phyloP scores from a whole-genome alignment of 2,329 filamentous ascomycete genomes.

The Septoria linicola region DNA sequence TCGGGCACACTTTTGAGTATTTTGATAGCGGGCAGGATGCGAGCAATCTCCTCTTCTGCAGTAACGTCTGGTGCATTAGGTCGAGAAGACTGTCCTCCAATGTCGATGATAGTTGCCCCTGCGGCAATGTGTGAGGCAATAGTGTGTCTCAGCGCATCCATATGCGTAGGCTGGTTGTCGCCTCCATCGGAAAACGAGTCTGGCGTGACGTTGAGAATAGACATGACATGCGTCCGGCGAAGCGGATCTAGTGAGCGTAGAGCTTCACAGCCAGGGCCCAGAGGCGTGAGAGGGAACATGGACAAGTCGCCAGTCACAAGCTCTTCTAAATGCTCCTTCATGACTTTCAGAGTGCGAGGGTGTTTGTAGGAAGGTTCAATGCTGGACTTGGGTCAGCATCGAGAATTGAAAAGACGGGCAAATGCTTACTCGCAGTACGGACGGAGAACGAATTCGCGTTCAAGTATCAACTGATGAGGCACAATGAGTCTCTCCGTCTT shows the following conservation, averaged over 20 bases:
- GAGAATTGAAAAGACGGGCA: not conserved
- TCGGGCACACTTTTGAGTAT: conserved; percentile 68
- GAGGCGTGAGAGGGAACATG: conserved; percentile 43
- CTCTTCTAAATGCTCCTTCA: conserved; percentile 39
- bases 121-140: conserved; percentile 62
- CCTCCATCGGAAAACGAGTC: conserved; percentile 97
- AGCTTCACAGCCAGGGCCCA: conserved; percentile 47
- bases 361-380: not conserved
- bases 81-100: conserved; percentile 90
- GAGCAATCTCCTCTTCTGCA: conserved; percentile 69
- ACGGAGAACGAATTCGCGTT: conserved; percentile 89
- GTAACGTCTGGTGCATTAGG: conserved; percentile 70
- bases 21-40: conserved; percentile 76
- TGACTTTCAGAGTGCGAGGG: conserved; percentile 30
- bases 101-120: conserved; percentile 82
- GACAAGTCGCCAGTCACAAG: conserved; percentile 35
- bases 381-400: conserved; percentile 7
- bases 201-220: conserved; percentile 89
- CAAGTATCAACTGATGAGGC: conserved; percentile 80
- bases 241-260: conserved; percentile 58
- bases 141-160: conserved; percentile 54
- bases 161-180: conserved; percentile 52
- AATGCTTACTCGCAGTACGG: conserved; percentile 71
- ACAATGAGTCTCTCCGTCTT: conserved; percentile 72
- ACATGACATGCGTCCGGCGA: conserved; percentile 78